Evolutionary conservation across 1,139 yeast genomes (phyloP), one percentile per base, ranked within the genome.

Genomic region (Kodamaea anthophila): DNA sequence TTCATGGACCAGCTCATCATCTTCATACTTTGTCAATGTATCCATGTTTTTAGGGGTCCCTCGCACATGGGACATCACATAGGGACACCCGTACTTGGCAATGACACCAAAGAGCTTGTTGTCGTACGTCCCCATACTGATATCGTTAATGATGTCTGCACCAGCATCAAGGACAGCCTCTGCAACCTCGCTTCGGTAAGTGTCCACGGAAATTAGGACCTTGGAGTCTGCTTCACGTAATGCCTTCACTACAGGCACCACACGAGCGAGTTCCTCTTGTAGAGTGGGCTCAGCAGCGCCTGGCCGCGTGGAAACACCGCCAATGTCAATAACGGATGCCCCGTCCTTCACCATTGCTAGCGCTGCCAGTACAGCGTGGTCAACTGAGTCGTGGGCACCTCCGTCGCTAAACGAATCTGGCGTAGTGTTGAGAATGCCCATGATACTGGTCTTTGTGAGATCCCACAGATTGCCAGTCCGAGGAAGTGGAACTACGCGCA

Each of bases 341-440:
- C 88, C 93, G 13, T 70, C 63, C 0, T 44, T 43, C 6, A 78
- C 73, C 53, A 78, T 65, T 16, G 51, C 39, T 32, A 56, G 47
- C 2, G 76, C 70, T 15, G 59, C 55, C 0, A 59, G 60, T 3
- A 70, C 41, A 3, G 58, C 43, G 4, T 51, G 44, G 4, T 51
- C 49, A 4, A 58, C 51, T 15, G 63, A 43, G 15, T 47, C 46
- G 28, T 53, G 44, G n/a, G 37, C 39, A 0, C 94, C 88, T 1
- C 95, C 97, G 54, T 93, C 98, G 30, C 96, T 85, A 48, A 91
- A 91, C 0, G 96, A 87, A 51, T 93, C 97, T 0, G 97, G 96
- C 0, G 98, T 91, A 13, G 82, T 70, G 47, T 91, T 91, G 35
- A 91, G 54, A 28, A 91, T 79, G 1, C 88, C 94, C 98, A 91